Conservation (phyloP, 306 rosid genomes). For the Adenanthera pavonina region DNA sequence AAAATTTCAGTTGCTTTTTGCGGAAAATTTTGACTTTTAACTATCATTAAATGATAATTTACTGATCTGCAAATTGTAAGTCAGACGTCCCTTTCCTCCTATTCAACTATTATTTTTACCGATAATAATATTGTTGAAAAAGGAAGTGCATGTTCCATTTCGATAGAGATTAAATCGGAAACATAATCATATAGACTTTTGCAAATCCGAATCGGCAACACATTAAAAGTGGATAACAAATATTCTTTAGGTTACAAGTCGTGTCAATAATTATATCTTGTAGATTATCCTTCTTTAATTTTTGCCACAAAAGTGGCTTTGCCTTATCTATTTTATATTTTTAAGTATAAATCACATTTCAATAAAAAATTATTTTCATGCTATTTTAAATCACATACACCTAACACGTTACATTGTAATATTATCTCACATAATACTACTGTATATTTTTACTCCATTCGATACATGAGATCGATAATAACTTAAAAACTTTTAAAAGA, state of each 20-base stretch:
- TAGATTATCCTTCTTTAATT: neutral
- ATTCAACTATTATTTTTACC: neutral
- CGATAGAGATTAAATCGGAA: conserved; percentile 1
- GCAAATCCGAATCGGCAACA: neutral
- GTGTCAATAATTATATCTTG: neutral
- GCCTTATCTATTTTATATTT: too few species aligned
- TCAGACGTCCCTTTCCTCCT: neutral
- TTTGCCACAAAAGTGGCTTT: neutral
- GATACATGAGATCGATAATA: too few species aligned
- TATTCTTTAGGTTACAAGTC: conserved; percentile 19
- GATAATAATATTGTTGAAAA: neutral
- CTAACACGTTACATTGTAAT: too few species aligned
- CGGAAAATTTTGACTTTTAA: neutral
- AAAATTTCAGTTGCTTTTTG: neutral
- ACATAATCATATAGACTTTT: neutral
- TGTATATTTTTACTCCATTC: too few species aligned
- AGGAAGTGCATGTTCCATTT: neutral
- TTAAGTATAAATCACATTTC: too few species aligned
- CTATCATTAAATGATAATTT: neutral
- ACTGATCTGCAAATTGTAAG: neutral
- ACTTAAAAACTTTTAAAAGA: too few species aligned
- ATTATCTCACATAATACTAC: too few species aligned
- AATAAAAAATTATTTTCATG: too few species aligned
- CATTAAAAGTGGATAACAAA: neutral
- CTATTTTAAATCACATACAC: too few species aligned